A percentile compares a stretch with the other conserved stretches of the same genome.
Evolutionary conservation across 1,284 basidiomycete species (phyloP).

Genomic region (Boletellus deceptivus): DNA sequence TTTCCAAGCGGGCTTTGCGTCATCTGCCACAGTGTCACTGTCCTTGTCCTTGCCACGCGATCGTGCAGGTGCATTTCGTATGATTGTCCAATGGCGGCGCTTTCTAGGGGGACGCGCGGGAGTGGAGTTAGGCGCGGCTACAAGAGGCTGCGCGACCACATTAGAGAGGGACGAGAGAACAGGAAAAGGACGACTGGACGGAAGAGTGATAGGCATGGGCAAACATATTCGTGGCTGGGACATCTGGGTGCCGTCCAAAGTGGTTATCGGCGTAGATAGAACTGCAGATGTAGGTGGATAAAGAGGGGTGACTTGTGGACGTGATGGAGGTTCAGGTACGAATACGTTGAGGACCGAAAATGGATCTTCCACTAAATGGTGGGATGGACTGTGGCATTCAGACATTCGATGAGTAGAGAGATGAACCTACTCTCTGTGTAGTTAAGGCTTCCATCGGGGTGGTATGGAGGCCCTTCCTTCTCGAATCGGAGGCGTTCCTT

Average conservation of each 20-base stretch:
- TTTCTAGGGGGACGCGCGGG: constrained; percentile 13
- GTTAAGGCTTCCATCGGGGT: constrained; percentile 69
- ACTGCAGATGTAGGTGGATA: constrained; percentile 41
- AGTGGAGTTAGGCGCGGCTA: constrained; percentile 3
- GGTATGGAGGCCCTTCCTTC: constrained; percentile 64
- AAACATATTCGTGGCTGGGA: background rate
- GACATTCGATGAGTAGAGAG: constrained; percentile 1
- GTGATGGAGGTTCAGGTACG: constrained; percentile 52
- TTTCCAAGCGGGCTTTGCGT: constrained; percentile 38
- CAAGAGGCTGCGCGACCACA: background rate
- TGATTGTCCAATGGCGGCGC: constrained; percentile 42
- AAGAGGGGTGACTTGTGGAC: constrained; percentile 56
- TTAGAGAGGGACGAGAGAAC: constrained; percentile 16
- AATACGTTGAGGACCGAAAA: constrained; percentile 64
- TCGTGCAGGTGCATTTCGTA: constrained; percentile 40
- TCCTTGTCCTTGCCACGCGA: constrained; percentile 53
- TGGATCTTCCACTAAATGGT: constrained; percentile 68
- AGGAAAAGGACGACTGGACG: constrained; percentile 16
- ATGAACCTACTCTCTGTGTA: constrained; percentile 57
- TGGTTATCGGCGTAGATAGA: background rate
- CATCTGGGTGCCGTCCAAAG: background rate
- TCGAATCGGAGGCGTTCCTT: constrained; percentile 73
- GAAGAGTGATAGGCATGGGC: constrained; percentile 13
- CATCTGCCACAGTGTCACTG: constrained; percentile 40
- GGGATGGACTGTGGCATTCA: background rate